These are phyloP conservation scores for Myxozyma sirexii DNA, from an alignment of 805 yeast genomes.

Conservation along the genomic window DNA sequence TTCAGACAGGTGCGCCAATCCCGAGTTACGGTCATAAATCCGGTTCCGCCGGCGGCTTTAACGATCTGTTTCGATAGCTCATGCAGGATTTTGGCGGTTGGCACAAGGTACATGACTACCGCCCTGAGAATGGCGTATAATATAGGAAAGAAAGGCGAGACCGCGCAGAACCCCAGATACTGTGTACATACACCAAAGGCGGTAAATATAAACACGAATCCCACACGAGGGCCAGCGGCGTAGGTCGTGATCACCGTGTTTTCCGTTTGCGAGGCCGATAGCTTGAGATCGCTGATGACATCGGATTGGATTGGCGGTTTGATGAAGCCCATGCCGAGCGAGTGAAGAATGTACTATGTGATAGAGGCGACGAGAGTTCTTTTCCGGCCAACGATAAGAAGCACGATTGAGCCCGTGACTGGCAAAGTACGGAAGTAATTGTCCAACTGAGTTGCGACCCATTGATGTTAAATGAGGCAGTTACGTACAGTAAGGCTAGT, in stretches of 20 bases:
- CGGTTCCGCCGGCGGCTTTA: conserved; percentile 41
- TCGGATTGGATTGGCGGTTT: conserved; percentile 44
- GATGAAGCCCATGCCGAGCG: conserved; percentile 45
- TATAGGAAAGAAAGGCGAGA: conserved; percentile 48
- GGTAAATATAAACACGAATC: conserved; percentile 49
- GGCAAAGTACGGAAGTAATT: conserved; percentile 47
- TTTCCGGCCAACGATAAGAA: conserved; percentile 50
- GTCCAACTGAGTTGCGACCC: conserved; percentile 53
- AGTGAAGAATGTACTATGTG: conserved; percentile 39
- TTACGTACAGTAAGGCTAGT: conserved; percentile 44
- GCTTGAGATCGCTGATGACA: conserved; percentile 52
- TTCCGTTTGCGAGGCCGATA: too few species aligned
- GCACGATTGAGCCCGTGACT: conserved; percentile 49
- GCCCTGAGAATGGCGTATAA: conserved; percentile 41
- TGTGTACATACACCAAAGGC: conserved; percentile 51
- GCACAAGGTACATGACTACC: conserved; percentile 39
- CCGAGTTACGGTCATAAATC: conserved; percentile 43
- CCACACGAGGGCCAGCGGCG: conserved; percentile 54
- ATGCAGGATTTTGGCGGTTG: conserved; percentile 41
- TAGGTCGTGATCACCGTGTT: conserved; percentile 41
- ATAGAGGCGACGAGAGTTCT: conserved; percentile 46
- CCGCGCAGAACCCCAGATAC: conserved; percentile 48
- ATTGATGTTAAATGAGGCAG: conserved; percentile 43
- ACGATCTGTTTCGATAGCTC: conserved; percentile 2
- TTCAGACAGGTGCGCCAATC: conserved; percentile 6